A percentile compares a stretch with the other conserved stretches of the same genome.
These are phyloP conservation scores for Ustilago sp. DNA, from an alignment of 1,284 basidiomycete species.

Conservation along the genomic window DNA sequence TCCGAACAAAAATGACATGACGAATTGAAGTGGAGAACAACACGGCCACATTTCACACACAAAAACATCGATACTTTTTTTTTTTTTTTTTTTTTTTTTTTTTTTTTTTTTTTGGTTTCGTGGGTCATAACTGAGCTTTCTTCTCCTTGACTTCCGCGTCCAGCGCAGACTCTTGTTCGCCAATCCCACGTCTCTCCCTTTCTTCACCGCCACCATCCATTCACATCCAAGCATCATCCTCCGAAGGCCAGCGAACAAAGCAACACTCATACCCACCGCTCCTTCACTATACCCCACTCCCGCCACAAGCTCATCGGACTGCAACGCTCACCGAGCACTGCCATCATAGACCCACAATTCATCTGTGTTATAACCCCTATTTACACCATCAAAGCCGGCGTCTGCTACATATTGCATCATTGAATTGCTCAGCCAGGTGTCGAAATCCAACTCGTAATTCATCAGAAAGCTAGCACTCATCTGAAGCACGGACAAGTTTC, in stretches of 20 bases:
- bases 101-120: no score
- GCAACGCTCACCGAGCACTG: conserved; percentile 4
- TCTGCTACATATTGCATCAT: conserved; percentile 2
- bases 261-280: conserved; percentile 18
- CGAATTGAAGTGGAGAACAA: conserved; percentile 7
- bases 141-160: background rate
- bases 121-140: background rate
- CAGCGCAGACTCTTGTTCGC: background rate
- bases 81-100: background rate
- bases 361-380: conserved; percentile 10
- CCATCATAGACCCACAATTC: conserved; percentile 4
- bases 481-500: background rate
- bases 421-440: background rate
- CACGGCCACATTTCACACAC: conserved; percentile 5
- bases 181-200: background rate
- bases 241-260: background rate
- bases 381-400: conserved; percentile 4
- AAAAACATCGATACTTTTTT: background rate
- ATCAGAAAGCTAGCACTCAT: background rate
- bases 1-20: conserved; percentile 7
- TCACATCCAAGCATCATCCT: background rate
- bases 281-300: conserved; percentile 17
- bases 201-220: background rate
- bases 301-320: background rate
- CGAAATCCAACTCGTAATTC: background rate